phyloP scores from a whole-genome alignment of 1,284 basidiomycete genomes.

The Exsudoporus floridanus region DNA sequence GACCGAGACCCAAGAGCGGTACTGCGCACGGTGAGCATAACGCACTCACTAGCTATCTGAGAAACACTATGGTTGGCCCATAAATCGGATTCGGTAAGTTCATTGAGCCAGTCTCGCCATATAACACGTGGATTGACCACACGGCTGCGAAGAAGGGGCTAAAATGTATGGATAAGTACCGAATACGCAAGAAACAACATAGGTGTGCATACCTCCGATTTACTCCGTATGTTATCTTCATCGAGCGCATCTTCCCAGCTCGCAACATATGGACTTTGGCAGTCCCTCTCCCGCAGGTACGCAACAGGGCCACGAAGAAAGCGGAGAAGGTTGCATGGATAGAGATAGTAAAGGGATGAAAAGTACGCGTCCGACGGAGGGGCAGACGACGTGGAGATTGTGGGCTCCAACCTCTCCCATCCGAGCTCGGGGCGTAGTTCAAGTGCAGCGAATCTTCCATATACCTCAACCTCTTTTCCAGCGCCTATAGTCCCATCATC shows the following conservation, averaged over 20 bases:
- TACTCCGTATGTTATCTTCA: slow-evolving; percentile 66
- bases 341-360: slow-evolving; percentile 83
- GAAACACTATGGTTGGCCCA: slow-evolving; percentile 69
- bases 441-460: slow-evolving; percentile 29
- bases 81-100: slow-evolving; percentile 61
- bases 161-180: slow-evolving; percentile 10
- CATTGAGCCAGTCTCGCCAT: slow-evolving; percentile 59
- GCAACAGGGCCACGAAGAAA: slow-evolving; percentile 68
- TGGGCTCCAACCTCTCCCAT: slow-evolving; percentile 64
- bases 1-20: slow-evolving; percentile 45
- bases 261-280: slow-evolving; percentile 56
- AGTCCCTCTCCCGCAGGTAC: slow-evolving; percentile 54
- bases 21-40: slow-evolving; percentile 66
- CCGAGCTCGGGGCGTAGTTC: slow-evolving; percentile 51
- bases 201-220: slow-evolving; percentile 52
- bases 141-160: slow-evolving; percentile 72
- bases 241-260: slow-evolving; percentile 70
- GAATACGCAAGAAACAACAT: background rate
- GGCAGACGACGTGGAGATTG: slow-evolving; percentile 50
- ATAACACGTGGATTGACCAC: slow-evolving; percentile 74
- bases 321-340: slow-evolving; percentile 77
- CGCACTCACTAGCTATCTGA: slow-evolving; percentile 69
- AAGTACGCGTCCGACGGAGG: slow-evolving; percentile 67
- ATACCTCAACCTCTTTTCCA: slow-evolving; percentile 35
- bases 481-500: too few species aligned